Evolutionary conservation across 108 stramenopile species (phyloP).

Genomic region (Bacterosira constricta): DNA sequence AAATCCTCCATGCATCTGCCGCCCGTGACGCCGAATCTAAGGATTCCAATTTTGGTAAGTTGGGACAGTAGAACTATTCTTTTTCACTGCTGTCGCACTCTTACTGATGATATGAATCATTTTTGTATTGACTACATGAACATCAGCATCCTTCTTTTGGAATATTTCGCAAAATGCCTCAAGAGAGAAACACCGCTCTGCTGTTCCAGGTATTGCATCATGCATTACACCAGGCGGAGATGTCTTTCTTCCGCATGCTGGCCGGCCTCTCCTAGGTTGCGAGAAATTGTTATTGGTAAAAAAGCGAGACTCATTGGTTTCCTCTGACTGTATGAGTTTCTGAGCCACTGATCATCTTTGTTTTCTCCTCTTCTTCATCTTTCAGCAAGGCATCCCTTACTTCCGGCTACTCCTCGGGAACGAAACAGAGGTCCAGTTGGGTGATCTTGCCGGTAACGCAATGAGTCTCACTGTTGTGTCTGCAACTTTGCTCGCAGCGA

Average conservation of each 20-base stretch:
- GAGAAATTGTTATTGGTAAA: slow-evolving; percentile 82
- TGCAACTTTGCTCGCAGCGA: slow-evolving; percentile 70
- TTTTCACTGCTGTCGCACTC: too few relatives aligned
- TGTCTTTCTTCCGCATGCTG: slow-evolving; percentile 66
- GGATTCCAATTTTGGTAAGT: slow-evolving; percentile 56
- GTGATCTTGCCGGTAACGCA: slow-evolving; percentile 84
- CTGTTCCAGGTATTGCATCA: slow-evolving; percentile 59
- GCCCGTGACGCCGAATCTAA: slow-evolving; percentile 68
- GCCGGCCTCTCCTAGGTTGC: slow-evolving; percentile 67
- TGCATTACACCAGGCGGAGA: slow-evolving; percentile 84
- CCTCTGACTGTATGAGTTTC: too few relatives aligned
- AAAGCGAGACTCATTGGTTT: too few relatives aligned
- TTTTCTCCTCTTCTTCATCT: too few relatives aligned
- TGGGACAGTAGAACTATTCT: too few relatives aligned
- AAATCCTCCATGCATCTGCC: slow-evolving; percentile 58
- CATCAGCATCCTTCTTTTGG: slow-evolving; percentile 73
- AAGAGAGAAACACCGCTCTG: slow-evolving; percentile 65
- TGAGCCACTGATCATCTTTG: too few relatives aligned
- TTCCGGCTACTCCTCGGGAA: slow-evolving; percentile 69
- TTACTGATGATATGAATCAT: too few relatives aligned
- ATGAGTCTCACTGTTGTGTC: slow-evolving; percentile 78
- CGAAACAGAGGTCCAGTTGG: slow-evolving; percentile 81
- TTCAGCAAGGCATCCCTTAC: slow-evolving; percentile 81
- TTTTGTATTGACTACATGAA: too few relatives aligned
- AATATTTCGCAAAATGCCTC: slow-evolving; percentile 73